Evolutionary conservation across 2,329 filamentous ascomycete species (phyloP).

Genomic region (Aspergillus sclerotialis): DNA sequence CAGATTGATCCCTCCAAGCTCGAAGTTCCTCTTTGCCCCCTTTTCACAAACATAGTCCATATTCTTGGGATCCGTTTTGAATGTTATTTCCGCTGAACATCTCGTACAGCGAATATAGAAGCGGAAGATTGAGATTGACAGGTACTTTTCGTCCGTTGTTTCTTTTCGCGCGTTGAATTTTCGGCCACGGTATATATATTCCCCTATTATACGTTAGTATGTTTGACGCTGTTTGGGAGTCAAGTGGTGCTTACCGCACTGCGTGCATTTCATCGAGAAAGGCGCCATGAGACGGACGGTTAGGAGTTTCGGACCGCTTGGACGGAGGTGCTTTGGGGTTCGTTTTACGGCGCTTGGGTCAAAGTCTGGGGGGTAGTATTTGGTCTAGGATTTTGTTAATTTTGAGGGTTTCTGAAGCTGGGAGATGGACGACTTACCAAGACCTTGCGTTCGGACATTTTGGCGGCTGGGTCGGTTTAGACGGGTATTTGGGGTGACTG

Average conservation of each 20-base stretch:
- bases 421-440: constrained; percentile 1
- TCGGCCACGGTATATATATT: constrained; percentile 86
- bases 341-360: constrained; percentile 76
- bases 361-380: constrained; percentile 68
- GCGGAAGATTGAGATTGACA: constrained; percentile 76
- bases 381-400: constrained; percentile 22
- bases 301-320: constrained; percentile 70
- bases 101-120: constrained; percentile 90
- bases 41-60: constrained; percentile 79
- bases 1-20: constrained; percentile 70
- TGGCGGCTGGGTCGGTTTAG: background rate
- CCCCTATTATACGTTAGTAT: constrained; percentile 36
- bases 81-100: constrained; percentile 80
- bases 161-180: constrained; percentile 97
- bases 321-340: constrained; percentile 48
- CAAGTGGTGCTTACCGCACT: constrained; percentile 17
- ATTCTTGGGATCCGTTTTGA: constrained; percentile 90
- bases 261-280: constrained; percentile 69
- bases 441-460: constrained; percentile 4
- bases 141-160: constrained; percentile 83
- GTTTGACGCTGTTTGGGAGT: background rate
- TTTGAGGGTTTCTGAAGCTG: too few species aligned
- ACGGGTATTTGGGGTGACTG: too few species aligned
- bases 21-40: constrained; percentile 87
- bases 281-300: constrained; percentile 87